phyloP scores from a whole-genome alignment of 139 green algal genomes.

The Yamagishiella unicocca region DNA sequence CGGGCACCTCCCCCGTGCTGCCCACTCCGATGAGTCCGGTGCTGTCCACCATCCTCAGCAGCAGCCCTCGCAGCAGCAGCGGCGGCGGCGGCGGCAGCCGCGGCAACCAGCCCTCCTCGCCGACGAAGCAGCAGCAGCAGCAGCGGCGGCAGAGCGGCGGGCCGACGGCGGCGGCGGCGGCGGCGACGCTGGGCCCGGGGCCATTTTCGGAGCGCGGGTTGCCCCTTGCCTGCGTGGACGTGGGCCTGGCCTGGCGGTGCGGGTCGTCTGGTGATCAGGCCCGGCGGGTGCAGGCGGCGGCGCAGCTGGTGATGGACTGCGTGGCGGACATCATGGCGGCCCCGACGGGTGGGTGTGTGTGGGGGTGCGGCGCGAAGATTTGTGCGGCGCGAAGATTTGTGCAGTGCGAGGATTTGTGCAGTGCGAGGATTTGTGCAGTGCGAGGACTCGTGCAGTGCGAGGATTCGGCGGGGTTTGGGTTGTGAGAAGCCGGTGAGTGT shows the following conservation, averaged over 20 bases:
- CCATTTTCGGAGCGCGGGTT: slow-evolving; percentile 25
- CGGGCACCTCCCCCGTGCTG: background rate
- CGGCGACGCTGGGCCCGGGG: background rate
- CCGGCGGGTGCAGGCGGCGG: slow-evolving; percentile 34
- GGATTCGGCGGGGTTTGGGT: no score
- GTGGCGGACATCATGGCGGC: slow-evolving; percentile 49
- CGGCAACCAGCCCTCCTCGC: background rate
- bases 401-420: no score
- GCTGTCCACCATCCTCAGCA: slow-evolving; percentile 25
- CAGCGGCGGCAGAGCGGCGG: background rate
- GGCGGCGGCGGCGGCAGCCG: background rate
- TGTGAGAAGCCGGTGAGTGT: no score
- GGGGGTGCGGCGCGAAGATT: background rate
- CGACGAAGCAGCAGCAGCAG: background rate
- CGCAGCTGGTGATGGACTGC: slow-evolving; percentile 69
- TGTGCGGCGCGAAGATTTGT: no score
- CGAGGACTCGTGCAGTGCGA: no score
- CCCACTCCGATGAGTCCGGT: slow-evolving; percentile 16
- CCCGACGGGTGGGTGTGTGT: background rate
- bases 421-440: no score
- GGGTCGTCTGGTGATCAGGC: background rate
- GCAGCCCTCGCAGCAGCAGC: background rate
- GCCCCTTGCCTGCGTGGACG: background rate
- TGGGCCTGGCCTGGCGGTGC: slow-evolving; percentile 2
- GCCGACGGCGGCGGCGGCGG: background rate